Base-by-base conservation (phyloP, 805 yeast species). In the Pichia kluyveri region DNA sequence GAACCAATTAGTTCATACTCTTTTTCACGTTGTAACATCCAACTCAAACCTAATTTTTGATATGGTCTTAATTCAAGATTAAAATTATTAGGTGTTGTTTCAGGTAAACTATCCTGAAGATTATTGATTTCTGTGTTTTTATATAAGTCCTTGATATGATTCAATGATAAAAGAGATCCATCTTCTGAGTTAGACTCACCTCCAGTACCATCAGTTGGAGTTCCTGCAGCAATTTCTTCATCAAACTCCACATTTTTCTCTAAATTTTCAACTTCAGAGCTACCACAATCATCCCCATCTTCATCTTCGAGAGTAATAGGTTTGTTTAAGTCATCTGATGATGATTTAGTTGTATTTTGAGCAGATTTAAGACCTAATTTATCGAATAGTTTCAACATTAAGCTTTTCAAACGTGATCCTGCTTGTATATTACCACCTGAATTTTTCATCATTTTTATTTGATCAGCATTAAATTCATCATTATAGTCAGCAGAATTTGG, bases 21-120 rank as follows among this genome's bases (percentile, higher is more conserved):
- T 38, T 76, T 72, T 59, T 89, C 96, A 48, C 91, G 70, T 32
- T 80, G 73, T n/a, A 88, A 65, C 91, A 89, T 83, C 96, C 96
- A 89, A 1, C 90, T 79, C 31, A 88, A 66, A 0, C 95, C 96
- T 56, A 83, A 87, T 51, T 77, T 81, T 63, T 91, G 98, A 61
- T 91, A 91, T 1, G 80, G 76, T 48, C 96, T 69, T 44, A 91
- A 66, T 1, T 68, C 67, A 44, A 90, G 56, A 9, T 70, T 70
- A 57, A 89, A 84, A 47, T 75, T 74, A 1, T 58, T 56, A 0
- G 77, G 80, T 2, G 80, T 80, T 0, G 84, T 76, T 51, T 78
- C 82, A 2, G 90, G 90, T 5, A 83, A 67, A 27, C 73, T 69
- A 11, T 76, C 74, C n/a, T 77, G 80, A 8, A 56, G 30, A 19